A percentile compares a stretch with the other conserved stretches of the same genome.
Conservation (phyloP, 768 basidiomycete species). For the Panellus pusillus region DNA sequence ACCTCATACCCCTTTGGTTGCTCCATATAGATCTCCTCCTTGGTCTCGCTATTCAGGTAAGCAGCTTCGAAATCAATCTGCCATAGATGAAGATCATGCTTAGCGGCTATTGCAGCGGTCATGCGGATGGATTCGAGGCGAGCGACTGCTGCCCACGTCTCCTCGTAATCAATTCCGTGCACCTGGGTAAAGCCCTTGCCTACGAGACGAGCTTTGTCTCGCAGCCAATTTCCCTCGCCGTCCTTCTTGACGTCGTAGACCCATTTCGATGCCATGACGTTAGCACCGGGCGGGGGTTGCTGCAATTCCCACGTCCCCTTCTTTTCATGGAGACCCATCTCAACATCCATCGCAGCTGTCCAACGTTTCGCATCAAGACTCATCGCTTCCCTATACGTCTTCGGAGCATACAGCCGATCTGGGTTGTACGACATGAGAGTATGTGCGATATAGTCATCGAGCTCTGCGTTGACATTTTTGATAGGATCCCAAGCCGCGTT, state of each 20-base stretch:
- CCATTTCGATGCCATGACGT: conserved; percentile 5
- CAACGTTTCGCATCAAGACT: neutral
- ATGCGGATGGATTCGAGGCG: conserved; percentile 3
- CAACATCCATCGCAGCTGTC: conserved; percentile 1
- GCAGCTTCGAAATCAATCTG: conserved; percentile 3
- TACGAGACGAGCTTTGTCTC: neutral
- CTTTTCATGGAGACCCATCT: neutral
- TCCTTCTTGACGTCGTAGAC: conserved; percentile 5
- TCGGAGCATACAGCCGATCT: neutral
- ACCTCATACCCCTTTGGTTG: conserved; percentile 1
- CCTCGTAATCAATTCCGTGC: conserved; percentile 1
- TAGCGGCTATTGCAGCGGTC: conserved; percentile 6
- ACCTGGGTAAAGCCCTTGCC: neutral
- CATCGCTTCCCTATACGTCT: conserved; percentile 1
- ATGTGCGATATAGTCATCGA: too few relatives aligned
- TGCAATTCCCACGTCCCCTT: conserved; percentile 7
- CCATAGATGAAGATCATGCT: conserved; percentile 3
- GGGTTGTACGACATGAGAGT: conserved; percentile 1
- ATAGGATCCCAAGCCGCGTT: too few relatives aligned
- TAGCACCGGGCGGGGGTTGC: conserved; percentile 1
- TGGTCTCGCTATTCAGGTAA: too few relatives aligned
- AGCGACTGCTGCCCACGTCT: neutral
- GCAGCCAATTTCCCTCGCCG: neutral
- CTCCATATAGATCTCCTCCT: conserved; percentile 6
- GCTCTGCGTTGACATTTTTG: too few relatives aligned